Conservation (phyloP, 2,329 filamentous ascomycete species). For the Tolypocladium paradoxum region DNA sequence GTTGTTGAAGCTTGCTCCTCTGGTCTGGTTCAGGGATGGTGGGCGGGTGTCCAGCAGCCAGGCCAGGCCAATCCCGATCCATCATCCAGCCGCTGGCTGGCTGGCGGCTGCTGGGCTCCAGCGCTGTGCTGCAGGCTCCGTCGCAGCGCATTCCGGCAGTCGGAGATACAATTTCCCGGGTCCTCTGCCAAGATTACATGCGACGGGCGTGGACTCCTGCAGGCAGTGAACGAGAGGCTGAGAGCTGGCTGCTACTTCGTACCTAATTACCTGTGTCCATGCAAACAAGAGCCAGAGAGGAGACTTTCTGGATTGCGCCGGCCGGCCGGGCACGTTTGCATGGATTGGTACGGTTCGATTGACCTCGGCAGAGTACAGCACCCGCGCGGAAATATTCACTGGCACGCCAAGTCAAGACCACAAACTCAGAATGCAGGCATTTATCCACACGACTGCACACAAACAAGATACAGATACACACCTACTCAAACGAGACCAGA, state of each 20-base stretch:
- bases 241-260: too few species aligned
- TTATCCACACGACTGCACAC: not conserved
- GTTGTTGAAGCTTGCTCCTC: conserved; percentile 16
- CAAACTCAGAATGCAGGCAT: not conserved
- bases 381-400: not conserved
- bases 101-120: not conserved
- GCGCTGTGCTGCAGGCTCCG: not conserved
- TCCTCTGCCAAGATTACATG: too few species aligned
- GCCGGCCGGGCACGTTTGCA: not conserved
- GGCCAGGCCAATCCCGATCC: not conserved
- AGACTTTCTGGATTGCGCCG: not conserved
- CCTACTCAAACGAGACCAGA: not conserved
- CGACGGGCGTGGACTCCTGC: too few species aligned
- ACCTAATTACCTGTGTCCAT: too few species aligned
- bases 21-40: not conserved
- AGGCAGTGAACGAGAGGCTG: too few species aligned
- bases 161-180: not conserved
- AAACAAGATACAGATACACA: not conserved
- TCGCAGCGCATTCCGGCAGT: not conserved
- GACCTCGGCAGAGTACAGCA: not conserved
- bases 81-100: not conserved
- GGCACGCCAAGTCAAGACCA: not conserved
- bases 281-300: not conserved
- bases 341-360: not conserved
- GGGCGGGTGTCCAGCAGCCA: not conserved